These are phyloP conservation scores for Phytopythium litorale DNA, from an alignment of 352 stramenopile species.

Conservation along the genomic window DNA sequence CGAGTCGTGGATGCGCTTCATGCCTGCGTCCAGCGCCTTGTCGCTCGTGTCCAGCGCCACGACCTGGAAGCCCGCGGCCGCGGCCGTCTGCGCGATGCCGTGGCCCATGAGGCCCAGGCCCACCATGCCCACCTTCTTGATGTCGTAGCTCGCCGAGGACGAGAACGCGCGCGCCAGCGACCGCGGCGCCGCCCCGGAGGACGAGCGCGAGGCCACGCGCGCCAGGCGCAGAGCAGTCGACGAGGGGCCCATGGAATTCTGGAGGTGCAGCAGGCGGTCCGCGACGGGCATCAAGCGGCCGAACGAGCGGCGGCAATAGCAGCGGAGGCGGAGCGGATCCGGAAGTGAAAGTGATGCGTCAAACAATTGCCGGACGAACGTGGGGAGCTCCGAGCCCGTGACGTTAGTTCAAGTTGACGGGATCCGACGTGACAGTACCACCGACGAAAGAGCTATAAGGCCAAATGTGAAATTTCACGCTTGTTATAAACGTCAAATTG, in stretches of 20 bases:
- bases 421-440: slow-evolving; percentile 3
- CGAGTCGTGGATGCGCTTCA: slow-evolving; percentile 91
- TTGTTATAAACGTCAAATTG: no score
- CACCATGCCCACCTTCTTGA: slow-evolving; percentile 92
- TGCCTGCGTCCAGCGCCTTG: slow-evolving; percentile 69
- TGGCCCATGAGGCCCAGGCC: slow-evolving; percentile 98
- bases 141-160: slow-evolving; percentile 32
- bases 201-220: neutral
- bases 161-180: slow-evolving; percentile 14
- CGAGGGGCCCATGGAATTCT: neutral
- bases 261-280: slow-evolving; percentile 5
- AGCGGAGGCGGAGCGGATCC: neutral
- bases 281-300: slow-evolving; percentile 1
- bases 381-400: neutral
- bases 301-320: neutral
- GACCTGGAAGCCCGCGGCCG: slow-evolving; percentile 80
- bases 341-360: neutral
- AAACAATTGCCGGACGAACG: neutral
- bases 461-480: no score
- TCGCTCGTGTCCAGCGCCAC: slow-evolving; percentile 79
- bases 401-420: slow-evolving; percentile 8
- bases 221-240: slow-evolving; percentile 3
- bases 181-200: neutral
- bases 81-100: slow-evolving; percentile 94
- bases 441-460: neutral